Conservation (phyloP, 495 filamentous ascomycete species). For the Tuber melanosporum region DNA sequence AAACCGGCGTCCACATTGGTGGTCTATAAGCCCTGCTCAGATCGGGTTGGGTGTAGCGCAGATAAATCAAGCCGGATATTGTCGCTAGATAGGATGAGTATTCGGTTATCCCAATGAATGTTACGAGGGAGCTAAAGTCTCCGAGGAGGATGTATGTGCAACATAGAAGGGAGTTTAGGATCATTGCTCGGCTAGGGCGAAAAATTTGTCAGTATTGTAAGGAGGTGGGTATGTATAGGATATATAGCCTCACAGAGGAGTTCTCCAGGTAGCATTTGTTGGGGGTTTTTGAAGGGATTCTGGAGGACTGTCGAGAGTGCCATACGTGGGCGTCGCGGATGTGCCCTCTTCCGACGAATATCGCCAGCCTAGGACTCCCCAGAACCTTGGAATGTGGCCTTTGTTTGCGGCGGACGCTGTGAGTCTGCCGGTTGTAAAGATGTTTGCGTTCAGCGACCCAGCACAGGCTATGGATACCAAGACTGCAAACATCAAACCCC, state of each 20-base stretch:
- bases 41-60: neutral
- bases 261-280: neutral
- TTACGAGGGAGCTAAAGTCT: neutral
- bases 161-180: neutral
- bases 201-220: neutral
- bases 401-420: constrained; percentile 52
- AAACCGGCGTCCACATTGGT: neutral
- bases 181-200: neutral
- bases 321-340: neutral
- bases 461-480: constrained; percentile 52
- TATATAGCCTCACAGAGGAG: neutral
- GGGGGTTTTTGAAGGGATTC: neutral
- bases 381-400: constrained; percentile 49
- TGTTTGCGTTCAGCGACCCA: constrained; percentile 53
- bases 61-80: neutral
- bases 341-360: neutral
- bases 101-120: neutral
- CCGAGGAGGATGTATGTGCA: neutral
- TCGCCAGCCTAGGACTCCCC: constrained; percentile 45
- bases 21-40: neutral
- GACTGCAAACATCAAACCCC: constrained; percentile 48
- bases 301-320: neutral
- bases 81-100: neutral
- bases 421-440: constrained; percentile 54
- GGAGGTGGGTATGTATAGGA: neutral